phyloP scores from a whole-genome alignment of 768 basidiomycete species.

The Pseudohyphozyma bogoriensis region DNA sequence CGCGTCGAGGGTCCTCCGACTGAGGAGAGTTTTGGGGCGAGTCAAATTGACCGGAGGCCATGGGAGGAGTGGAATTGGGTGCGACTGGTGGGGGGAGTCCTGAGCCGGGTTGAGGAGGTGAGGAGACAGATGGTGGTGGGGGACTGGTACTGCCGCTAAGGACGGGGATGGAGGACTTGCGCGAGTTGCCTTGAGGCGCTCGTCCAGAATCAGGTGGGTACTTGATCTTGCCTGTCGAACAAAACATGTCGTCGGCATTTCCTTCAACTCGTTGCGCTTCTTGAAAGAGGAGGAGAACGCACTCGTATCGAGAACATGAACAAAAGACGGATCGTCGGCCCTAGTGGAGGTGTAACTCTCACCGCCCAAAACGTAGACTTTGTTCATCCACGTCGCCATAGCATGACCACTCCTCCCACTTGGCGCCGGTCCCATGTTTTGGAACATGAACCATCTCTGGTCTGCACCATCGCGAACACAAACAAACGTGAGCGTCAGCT shows the following conservation, averaged over 20 bases:
- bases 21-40: not conserved
- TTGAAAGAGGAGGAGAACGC: constrained; percentile 37
- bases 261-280: constrained; percentile 57
- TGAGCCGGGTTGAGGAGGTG: constrained; percentile 1
- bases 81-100: constrained; percentile 1
- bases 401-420: constrained; percentile 88
- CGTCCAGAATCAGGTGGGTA: constrained; percentile 55
- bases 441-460: constrained; percentile 99
- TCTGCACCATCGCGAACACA: constrained; percentile 45
- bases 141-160: constrained; percentile 1
- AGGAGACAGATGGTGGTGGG: too few relatives aligned
- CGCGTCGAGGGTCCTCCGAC: not conserved
- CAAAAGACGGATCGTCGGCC: constrained; percentile 64
- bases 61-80: not conserved
- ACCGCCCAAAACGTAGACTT: constrained; percentile 88
- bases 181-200: not conserved
- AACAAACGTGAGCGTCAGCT: not conserved
- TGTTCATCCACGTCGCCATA: constrained; percentile 85
- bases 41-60: too few relatives aligned
- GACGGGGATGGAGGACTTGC: constrained; percentile 26
- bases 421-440: constrained; percentile 97
- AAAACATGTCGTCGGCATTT: constrained; percentile 76
- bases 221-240: constrained; percentile 76
- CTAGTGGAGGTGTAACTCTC: constrained; percentile 60
- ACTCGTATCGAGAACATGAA: constrained; percentile 96